Evolutionary conservation across 345 rosid species (phyloP).

Genomic region (Lagerstroemia speciosa): DNA sequence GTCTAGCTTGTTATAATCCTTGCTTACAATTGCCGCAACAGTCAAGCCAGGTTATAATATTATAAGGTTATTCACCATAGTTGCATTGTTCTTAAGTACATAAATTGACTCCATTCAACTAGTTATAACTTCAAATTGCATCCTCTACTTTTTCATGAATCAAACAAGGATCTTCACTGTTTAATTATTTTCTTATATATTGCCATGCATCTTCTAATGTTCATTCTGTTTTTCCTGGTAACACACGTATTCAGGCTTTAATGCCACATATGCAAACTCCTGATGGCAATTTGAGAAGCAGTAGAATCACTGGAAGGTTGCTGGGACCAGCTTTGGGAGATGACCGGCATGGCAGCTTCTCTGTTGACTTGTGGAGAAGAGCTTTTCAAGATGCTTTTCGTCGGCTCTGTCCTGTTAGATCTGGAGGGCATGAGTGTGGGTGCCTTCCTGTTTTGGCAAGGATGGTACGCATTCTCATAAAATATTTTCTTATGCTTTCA

Average conservation of each 20-base stretch:
- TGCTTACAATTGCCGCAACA: neutral
- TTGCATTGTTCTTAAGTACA: neutral
- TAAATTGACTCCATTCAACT: neutral
- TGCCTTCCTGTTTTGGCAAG: slow-evolving; percentile 73
- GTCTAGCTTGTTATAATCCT: neutral
- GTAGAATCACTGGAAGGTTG: slow-evolving; percentile 36
- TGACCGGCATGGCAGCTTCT: slow-evolving; percentile 75
- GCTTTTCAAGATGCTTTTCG: slow-evolving; percentile 76
- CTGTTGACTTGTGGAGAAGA: slow-evolving; percentile 62
- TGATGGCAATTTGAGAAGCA: slow-evolving; percentile 25
- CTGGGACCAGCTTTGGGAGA: slow-evolving; percentile 73
- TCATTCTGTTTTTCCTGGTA: slow-evolving; percentile 36
- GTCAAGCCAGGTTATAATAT: neutral
- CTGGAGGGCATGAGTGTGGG: slow-evolving; percentile 83
- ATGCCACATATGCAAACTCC: slow-evolving; percentile 91
- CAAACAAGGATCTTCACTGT: neutral
- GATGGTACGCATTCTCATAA: slow-evolving; percentile 34
- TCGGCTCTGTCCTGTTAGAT: slow-evolving; percentile 84
- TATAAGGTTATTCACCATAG: neutral
- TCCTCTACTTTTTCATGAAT: slow-evolving; percentile 19
- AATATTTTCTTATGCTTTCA: neutral
- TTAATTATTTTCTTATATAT: slow-evolving; percentile 15
- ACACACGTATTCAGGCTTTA: slow-evolving; percentile 47
- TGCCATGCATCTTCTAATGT: slow-evolving; percentile 10
- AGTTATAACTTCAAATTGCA: neutral